These are phyloP conservation scores for Talaromyces sp. DNA, from an alignment of 2,329 filamentous ascomycete species.

Conservation along the genomic window DNA sequence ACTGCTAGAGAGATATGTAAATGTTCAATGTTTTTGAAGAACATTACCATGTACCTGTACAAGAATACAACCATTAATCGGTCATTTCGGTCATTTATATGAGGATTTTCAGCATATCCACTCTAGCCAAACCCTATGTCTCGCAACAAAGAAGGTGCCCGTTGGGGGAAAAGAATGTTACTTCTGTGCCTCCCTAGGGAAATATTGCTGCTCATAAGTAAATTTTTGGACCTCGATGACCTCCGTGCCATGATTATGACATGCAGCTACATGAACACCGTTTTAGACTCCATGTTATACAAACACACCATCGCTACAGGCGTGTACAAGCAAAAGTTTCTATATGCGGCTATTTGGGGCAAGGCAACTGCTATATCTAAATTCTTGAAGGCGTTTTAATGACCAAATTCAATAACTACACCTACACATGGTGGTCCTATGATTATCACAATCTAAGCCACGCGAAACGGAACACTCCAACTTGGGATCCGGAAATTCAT, in stretches of 20 bases:
- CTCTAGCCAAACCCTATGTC: no score
- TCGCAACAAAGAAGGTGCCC: no score
- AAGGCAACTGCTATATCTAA: not conserved
- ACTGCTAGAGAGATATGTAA: not conserved
- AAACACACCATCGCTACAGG: not conserved
- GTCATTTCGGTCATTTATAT: not conserved
- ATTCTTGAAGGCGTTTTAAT: not conserved
- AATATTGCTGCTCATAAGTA: not conserved
- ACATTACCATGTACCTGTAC: no score
- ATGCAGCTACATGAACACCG: not conserved
- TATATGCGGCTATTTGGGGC: not conserved
- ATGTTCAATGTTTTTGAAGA: not conserved
- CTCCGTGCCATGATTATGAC: not conserved
- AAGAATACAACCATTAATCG: no score
- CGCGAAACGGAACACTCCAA: no score
- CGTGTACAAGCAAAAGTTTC: not conserved
- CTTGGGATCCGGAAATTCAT: no score
- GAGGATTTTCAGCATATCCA: not conserved
- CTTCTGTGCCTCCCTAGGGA: not conserved
- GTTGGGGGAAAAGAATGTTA: no score
- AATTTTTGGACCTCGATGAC: not conserved
- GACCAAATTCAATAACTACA: not conserved
- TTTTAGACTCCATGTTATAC: not conserved
- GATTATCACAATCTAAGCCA: no score
- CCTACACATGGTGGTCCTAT: no score